Evolutionary conservation across 805 yeast species (phyloP).

Genomic region (Komagataella pseudopastoris): DNA sequence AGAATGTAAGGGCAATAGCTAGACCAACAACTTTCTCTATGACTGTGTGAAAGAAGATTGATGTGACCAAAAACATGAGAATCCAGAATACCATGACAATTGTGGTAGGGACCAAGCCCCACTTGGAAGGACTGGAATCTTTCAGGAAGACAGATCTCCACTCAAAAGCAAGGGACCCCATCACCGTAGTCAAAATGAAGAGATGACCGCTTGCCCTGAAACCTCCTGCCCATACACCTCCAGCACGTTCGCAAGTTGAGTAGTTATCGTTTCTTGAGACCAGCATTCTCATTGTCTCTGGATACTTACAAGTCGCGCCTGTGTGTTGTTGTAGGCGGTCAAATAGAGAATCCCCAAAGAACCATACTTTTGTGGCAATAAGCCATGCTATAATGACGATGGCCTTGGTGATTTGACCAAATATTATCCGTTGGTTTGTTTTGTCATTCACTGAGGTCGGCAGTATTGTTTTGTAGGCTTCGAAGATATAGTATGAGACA

Average conservation of each 20-base stretch:
- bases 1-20: slow-evolving; percentile 21
- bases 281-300: slow-evolving; percentile 6
- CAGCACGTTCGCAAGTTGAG: slow-evolving; percentile 5
- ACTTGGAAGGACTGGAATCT: neutral
- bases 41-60: slow-evolving; percentile 34
- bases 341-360: slow-evolving; percentile 18
- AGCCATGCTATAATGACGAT: slow-evolving; percentile 10
- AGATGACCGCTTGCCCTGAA: slow-evolving; percentile 30
- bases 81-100: slow-evolving; percentile 17
- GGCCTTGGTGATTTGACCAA: slow-evolving; percentile 10
- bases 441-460: neutral
- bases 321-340: slow-evolving; percentile 18
- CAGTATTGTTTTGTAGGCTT: neutral
- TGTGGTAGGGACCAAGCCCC: neutral
- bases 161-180: slow-evolving; percentile 15
- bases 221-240: slow-evolving; percentile 22
- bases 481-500: slow-evolving; percentile 3
- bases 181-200: slow-evolving; percentile 20
- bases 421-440: neutral
- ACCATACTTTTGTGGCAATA: slow-evolving; percentile 14
- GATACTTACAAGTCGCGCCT: slow-evolving; percentile 24
- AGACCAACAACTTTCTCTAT: slow-evolving; percentile 32
- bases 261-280: slow-evolving; percentile 6
- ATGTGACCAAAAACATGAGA: slow-evolving; percentile 26
- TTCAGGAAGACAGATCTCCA: slow-evolving; percentile 1